These are phyloP conservation scores for Zychaea mexicana DNA, from an alignment of 371 early-diverging fungal genomes.

Conservation along the genomic window DNA sequence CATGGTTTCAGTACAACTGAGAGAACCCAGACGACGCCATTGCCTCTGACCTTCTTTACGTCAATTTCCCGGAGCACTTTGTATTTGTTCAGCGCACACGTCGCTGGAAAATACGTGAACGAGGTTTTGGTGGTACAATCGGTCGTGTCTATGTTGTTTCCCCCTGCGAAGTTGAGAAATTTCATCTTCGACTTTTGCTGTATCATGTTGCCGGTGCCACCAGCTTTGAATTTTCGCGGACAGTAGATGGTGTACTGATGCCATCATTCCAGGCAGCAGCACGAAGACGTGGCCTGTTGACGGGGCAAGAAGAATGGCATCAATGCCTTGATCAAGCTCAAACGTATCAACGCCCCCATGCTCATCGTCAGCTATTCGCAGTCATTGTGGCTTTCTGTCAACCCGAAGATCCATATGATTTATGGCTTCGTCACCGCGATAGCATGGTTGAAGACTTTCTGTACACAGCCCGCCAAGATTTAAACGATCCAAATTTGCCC, in stretches of 20 bases:
- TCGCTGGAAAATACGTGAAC: not conserved
- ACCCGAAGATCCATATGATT: not conserved
- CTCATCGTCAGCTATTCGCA: not conserved
- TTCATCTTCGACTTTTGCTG: not conserved
- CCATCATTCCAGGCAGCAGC: constrained; percentile 8
- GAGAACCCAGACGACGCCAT: not conserved
- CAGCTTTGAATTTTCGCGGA: constrained; percentile 3
- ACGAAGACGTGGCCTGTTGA: not conserved
- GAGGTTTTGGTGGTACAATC: not conserved
- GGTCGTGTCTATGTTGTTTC: not conserved
- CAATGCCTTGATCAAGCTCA: not conserved
- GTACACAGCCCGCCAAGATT: not conserved
- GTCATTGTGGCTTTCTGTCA: not conserved
- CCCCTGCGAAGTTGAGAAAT: not conserved
- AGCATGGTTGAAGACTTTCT: not conserved
- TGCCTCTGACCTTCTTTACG: not conserved
- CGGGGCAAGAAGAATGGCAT: not conserved
- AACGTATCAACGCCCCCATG: not conserved
- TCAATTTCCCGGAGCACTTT: not conserved
- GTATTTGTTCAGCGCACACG: not conserved
- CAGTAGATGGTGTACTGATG: not conserved
- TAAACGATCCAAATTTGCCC: not conserved
- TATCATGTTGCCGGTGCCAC: constrained; percentile 11
- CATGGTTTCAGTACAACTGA: not conserved
- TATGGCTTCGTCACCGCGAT: not conserved